These are phyloP conservation scores for Pontederia paniculata DNA, from an alignment of 176 grass and related monocot species.

Conservation along the genomic window DNA sequence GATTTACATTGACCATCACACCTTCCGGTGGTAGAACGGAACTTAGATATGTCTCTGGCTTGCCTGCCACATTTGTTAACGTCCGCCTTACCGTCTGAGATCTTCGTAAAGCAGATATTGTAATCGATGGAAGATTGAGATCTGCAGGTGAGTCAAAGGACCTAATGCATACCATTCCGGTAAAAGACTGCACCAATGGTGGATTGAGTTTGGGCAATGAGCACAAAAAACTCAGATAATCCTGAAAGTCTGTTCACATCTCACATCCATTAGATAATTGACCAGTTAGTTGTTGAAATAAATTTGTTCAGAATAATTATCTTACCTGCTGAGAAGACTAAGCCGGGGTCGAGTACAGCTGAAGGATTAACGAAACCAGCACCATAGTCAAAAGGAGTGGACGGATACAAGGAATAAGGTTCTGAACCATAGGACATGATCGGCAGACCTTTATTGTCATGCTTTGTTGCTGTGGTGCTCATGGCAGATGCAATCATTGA, in stretches of 20 bases:
- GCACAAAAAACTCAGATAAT: slow-evolving; percentile 44
- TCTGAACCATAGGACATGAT: slow-evolving; percentile 36
- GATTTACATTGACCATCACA: slow-evolving; percentile 22
- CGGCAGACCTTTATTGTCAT: slow-evolving; percentile 11
- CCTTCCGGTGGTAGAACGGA: slow-evolving; percentile 22
- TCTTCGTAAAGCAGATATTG: slow-evolving; percentile 30
- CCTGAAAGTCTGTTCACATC: slow-evolving; percentile 16
- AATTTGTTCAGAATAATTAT: neutral
- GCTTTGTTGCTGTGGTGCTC: slow-evolving; percentile 29
- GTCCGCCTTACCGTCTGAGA: slow-evolving; percentile 19
- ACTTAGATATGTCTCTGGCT: slow-evolving; percentile 36
- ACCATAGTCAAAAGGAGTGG: slow-evolving; percentile 50
- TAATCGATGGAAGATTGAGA: slow-evolving; percentile 56
- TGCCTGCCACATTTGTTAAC: slow-evolving; percentile 31
- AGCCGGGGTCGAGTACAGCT: slow-evolving; percentile 29
- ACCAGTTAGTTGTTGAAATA: neutral
- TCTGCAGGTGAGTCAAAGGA: slow-evolving; percentile 16
- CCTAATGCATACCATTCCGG: slow-evolving; percentile 18
- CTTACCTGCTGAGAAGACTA: slow-evolving; percentile 40
- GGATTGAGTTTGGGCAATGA: slow-evolving; percentile 28
- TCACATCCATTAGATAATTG: neutral
- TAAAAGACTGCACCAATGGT: slow-evolving; percentile 7
- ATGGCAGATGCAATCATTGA: slow-evolving; percentile 37
- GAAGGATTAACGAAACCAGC: slow-evolving; percentile 35
- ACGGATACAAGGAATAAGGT: slow-evolving; percentile 12